A percentile compares a stretch with the other conserved stretches of the same genome.
These are phyloP conservation scores for Vigna radiata DNA, from an alignment of 306 rosid genomes.

Conservation along the genomic window DNA sequence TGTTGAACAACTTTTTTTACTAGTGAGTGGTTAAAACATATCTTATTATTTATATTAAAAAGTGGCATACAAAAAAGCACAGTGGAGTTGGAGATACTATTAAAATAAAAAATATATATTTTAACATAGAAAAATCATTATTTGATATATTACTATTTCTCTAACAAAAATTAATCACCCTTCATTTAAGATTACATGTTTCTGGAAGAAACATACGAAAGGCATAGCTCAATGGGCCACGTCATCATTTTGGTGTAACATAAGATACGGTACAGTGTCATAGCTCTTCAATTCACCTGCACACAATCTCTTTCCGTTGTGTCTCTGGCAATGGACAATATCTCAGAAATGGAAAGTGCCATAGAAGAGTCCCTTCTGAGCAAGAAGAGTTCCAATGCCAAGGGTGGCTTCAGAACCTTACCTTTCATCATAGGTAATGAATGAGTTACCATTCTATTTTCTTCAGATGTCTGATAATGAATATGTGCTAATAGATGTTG, in stretches of 20 bases:
- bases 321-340: background rate
- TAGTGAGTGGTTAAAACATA: no score
- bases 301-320: no score
- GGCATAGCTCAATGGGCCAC: background rate
- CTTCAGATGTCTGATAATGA: background rate
- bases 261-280: background rate
- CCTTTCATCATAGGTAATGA: slow-evolving; percentile 49
- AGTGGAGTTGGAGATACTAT: no score
- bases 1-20: no score
- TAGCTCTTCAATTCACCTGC: background rate
- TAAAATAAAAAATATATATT: no score
- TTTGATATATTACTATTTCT: no score
- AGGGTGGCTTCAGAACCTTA: slow-evolving; percentile 50
- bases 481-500: background rate
- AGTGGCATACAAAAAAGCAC: no score
- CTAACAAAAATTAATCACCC: no score
- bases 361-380: slow-evolving; percentile 42
- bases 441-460: background rate
- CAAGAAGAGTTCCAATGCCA: slow-evolving; percentile 1
- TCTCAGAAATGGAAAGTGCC: slow-evolving; percentile 26
- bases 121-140: no score
- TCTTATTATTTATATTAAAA: no score
- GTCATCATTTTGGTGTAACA: background rate
- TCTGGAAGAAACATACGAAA: background rate
- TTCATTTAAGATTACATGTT: no score